Evolutionary conservation across 2,329 filamentous ascomycete genomes (phyloP), one percentile per base, ranked within the genome.

Genomic region (Epichloe gansuensis): DNA sequence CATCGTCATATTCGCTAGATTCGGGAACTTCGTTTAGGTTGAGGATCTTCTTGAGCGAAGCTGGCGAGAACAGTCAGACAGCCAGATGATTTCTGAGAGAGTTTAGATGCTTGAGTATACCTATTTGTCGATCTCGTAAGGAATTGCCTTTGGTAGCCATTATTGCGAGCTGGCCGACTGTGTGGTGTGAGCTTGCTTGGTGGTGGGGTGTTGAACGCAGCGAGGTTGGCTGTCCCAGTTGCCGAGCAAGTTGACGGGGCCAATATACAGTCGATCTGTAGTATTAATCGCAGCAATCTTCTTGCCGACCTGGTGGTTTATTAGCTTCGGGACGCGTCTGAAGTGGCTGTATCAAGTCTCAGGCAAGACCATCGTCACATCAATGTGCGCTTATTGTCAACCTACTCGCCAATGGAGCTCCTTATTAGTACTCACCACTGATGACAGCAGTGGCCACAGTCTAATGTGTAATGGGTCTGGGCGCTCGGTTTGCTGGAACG

Each of bases 11-110:
- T 53, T 80, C 75, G 59, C 78, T 77, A 54, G 77, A 67, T 59
- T 80, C 64, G 72, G 78, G 56, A 71, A 81, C 77, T 63, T 93
- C 85, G 71, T 98, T 98, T 60, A 98, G 76, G 68, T 96, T 97
- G 60, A 98, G 81, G 63, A 98, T 90, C 71, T 89, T 91, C 74
- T 95, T 90, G 63, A 98, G 89, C 17, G 91, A 91, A 48, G 86
- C 91, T 95, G 59, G 41, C 13, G 58, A 48, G 11, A 11, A 34
- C 13, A 5, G 12, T 60, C 42, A 59, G 54, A 5, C 5, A 8
- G 42, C 3, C 15, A 21, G 9, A 41, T 1, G 7, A 23, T 2
- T 13, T 25, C 12, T 11, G 6, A 11, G 9, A 52, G 15, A 21
- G 0, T n/a, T 25, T 37, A 28, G 4, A n/a, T 23, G 23, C 2